Evolutionary conservation across 352 stramenopile species (phyloP), one percentile per base, ranked within the genome.

Genomic region (Globisporangium cederbergense): DNA sequence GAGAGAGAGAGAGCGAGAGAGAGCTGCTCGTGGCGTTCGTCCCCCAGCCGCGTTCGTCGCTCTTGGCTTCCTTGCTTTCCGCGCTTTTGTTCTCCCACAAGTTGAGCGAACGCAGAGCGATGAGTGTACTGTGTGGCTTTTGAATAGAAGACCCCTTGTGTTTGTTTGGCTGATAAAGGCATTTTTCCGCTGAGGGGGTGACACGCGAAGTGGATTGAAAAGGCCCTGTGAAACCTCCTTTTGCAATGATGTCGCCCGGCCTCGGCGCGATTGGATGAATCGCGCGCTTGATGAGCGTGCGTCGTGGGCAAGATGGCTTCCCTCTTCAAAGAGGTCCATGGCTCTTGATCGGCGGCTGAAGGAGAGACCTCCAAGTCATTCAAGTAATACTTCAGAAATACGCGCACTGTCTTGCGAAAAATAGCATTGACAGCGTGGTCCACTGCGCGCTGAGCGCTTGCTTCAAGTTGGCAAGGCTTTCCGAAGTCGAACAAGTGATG

Each of bases 11-110:
- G 46, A 38, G 28, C 1, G 28, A 42, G 3, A 57, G 28, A 25
- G 30, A 18, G 49, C 49, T 22, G 25, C 47, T 54, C 13, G 49
- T 11, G 51, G n/a, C 9, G 13, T 13, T 56, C 49, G 25, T 56
- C 9, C 14, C 13, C 16, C 14, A 16, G 30, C 20, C 25, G 14
- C 32, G 28, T 14, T 57, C 51, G 28, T 57, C 18, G 51, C 51
- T 57, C 55, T 61, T 22, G 25, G 43, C 38, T 40, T 62, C 22
- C 22, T 50, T 53, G 56, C 40, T 62, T 62, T 53, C 56, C 30
- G 52, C 52, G 56, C 56, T 62, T 50, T 53, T 62, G 40, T 50
- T 62, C 56, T 62, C 43, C 56, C 56, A 62, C 56, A 62, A 22
- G 22, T 13, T 36, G 32, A 46, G 32, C 30, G 9, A 28, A 28